These are phyloP conservation scores for Cokeromyces recurvatus DNA, from an alignment of 371 early-diverging fungal genomes.

Conservation along the genomic window DNA sequence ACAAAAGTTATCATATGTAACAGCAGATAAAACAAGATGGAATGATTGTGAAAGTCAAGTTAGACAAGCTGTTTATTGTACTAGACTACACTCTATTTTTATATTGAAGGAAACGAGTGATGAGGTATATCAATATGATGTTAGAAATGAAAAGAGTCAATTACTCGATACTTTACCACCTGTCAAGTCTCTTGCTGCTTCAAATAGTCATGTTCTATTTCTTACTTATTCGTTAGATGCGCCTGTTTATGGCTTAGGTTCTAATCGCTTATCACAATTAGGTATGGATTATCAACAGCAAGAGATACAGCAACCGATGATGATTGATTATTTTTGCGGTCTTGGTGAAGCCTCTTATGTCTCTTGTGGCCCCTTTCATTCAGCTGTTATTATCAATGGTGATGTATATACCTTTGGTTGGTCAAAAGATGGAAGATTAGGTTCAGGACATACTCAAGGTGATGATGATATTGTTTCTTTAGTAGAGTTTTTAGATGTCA, in stretches of 20 bases:
- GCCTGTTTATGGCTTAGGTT: conserved; percentile 32
- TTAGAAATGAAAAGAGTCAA: background rate
- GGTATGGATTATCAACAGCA: conserved; percentile 22
- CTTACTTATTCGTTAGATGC: conserved; percentile 1
- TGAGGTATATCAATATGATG: background rate
- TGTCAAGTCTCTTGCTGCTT: conserved; percentile 9
- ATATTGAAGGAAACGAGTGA: conserved; percentile 2
- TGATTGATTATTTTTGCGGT: conserved; percentile 32
- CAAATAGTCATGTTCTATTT: conserved; percentile 27
- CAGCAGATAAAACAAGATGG: background rate
- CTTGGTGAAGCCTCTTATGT: conserved; percentile 3
- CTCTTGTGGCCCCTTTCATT: conserved; percentile 36
- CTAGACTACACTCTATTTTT: conserved; percentile 3
- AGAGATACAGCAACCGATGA: background rate
- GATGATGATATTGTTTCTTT: conserved; percentile 14
- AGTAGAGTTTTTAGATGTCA: conserved; percentile 16
- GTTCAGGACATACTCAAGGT: conserved; percentile 17
- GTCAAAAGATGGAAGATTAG: conserved; percentile 30
- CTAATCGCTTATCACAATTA: conserved; percentile 36
- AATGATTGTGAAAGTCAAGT: background rate
- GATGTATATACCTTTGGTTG: conserved; percentile 45
- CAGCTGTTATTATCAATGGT: conserved; percentile 23
- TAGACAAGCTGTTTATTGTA: conserved; percentile 10
- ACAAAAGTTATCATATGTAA: background rate
- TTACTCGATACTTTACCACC: background rate